phyloP scores from a whole-genome alignment of 164 flowering plant species.

The Paratinospora sagittata region DNA sequence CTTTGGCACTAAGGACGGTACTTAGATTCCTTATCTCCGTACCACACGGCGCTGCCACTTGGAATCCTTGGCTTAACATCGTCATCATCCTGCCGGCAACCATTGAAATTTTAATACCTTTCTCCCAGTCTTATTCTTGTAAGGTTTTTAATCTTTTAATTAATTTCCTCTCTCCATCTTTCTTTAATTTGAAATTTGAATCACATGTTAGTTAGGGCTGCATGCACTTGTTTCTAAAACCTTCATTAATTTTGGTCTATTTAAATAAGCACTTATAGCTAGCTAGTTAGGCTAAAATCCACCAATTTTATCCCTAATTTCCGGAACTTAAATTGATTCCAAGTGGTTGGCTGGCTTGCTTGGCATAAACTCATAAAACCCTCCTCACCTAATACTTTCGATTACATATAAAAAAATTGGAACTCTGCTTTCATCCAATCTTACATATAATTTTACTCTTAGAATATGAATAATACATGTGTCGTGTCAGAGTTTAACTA shows the following conservation, averaged over 20 bases:
- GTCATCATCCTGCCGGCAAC: background rate
- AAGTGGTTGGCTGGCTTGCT: background rate
- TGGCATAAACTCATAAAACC: background rate
- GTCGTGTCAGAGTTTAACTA: too few species aligned
- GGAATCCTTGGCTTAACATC: background rate
- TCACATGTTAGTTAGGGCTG: too few species aligned
- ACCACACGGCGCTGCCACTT: slow-evolving; percentile 1
- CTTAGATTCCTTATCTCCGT: background rate
- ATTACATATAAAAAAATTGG: too few species aligned
- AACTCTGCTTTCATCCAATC: background rate
- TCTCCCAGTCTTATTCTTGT: background rate
- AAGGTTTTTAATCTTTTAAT: too few species aligned
- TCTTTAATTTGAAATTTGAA: background rate
- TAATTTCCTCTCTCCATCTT: background rate
- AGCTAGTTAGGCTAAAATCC: background rate
- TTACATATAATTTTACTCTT: background rate
- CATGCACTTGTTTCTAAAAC: background rate
- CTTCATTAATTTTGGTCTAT: background rate
- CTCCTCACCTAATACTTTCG: background rate
- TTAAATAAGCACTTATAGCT: background rate
- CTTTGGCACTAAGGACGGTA: background rate
- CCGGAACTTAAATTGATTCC: background rate
- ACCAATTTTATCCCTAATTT: background rate
- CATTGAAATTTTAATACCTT: background rate
- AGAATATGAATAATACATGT: too few species aligned